Evolutionary conservation across 768 basidiomycete species (phyloP), one percentile per base, ranked within the genome.

Genomic region (Tulasnella sp.): DNA sequence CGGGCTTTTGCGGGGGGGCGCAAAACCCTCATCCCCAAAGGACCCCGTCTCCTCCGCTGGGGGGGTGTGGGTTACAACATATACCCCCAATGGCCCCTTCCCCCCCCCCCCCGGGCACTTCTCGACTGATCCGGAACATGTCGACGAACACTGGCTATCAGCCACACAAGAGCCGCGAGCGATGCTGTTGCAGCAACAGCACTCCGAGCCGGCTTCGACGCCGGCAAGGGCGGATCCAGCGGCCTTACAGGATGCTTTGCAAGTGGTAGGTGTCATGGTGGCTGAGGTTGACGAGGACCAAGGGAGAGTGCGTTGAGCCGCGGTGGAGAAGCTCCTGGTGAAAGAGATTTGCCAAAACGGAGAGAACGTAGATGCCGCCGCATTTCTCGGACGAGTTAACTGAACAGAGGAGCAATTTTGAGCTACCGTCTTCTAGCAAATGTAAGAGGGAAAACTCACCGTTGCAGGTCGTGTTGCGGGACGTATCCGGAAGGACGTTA

Each of bases 111-210:
- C n/a, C n/a, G n/a, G n/a, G 35, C 70, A 40, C 20, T 72, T 72
- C 39, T 39, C 42, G 70, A 35, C 26, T 10, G 39, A 40, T 3
- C 70, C 70, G 39, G 70, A 40, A n/a, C 70, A 72, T 26, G 70
- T 44, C 9, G 42, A 4, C 26, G 3, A 72, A 18, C 70, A 72
- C n/a, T 40, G n/a, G 16, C 70, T 44, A 0, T 39, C 37, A 16
- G 32, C 70, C 5, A 40, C 3, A 7, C 39, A 23, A n/a, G 75
- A 26, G 67, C 46, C 39, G 32, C 20, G 35, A 15, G 75, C 37
- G 57, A 77, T 61, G 67, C 35, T 20, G 51, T 61, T 35, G 67
- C 57, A 26, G 51, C 75, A 77, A 23, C 39, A 77, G 35, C 75
- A 77, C 61, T 77, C 51, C 29, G 18, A 32, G 3, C 75, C 70